These are phyloP conservation scores for Podaxis sp. DNA, from an alignment of 768 basidiomycete species.

Conservation along the genomic window DNA sequence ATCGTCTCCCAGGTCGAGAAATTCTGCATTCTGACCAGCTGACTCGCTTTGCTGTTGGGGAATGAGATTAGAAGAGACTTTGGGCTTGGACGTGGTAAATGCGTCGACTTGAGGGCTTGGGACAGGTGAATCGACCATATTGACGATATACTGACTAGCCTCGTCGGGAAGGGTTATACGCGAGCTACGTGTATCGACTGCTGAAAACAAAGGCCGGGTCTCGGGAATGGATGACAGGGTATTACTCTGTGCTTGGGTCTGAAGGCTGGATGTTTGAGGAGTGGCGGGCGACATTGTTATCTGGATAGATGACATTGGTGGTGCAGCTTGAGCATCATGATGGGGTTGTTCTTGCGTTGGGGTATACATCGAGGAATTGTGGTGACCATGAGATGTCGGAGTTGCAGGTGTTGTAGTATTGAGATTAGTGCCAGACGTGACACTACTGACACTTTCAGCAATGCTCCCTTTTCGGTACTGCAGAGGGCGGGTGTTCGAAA, in stretches of 20 bases:
- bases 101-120: slow-evolving; percentile 45
- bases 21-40: slow-evolving; percentile 40
- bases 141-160: slow-evolving; percentile 66
- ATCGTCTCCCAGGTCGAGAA: slow-evolving; percentile 62
- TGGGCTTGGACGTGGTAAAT: slow-evolving; percentile 27
- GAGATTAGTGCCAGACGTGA: slow-evolving; percentile 19
- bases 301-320: slow-evolving; percentile 4
- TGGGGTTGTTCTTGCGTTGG: neutral
- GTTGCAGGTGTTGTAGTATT: slow-evolving; percentile 17
- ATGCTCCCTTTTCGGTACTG: slow-evolving; percentile 32
- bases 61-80: slow-evolving; percentile 18
- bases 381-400: slow-evolving; percentile 9
- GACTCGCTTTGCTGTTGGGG: slow-evolving; percentile 8
- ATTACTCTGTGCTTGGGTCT: slow-evolving; percentile 1
- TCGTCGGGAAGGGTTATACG: slow-evolving; percentile 73
- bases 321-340: neutral
- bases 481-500: slow-evolving; percentile 14
- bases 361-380: neutral
- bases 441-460: slow-evolving; percentile 30
- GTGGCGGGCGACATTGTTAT: slow-evolving; percentile 10
- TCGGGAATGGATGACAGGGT: neutral
- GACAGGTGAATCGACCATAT: slow-evolving; percentile 60
- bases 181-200: slow-evolving; percentile 32
- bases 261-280: neutral
- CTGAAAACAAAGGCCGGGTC: slow-evolving; percentile 8